Percentiles rank a stretch among this genome's conserved stretches.
Conservation (phyloP, 1,139 yeast genomes). For the Pneumocystis wakefieldiae region DNA sequence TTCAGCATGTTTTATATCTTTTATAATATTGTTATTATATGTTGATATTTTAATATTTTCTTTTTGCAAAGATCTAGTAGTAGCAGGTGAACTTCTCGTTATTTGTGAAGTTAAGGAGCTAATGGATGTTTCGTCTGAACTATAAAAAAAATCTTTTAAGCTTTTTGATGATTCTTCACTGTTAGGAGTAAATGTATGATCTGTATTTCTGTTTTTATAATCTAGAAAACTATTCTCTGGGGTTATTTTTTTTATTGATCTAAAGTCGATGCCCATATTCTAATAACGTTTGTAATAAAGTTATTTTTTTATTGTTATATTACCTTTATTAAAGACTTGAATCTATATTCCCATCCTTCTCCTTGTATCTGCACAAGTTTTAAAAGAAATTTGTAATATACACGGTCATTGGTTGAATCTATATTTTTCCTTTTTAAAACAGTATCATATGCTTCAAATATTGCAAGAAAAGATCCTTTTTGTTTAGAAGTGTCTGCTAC, state of each 20-base stretch:
- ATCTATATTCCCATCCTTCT: neutral
- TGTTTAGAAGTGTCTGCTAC: neutral
- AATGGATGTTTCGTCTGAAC: neutral
- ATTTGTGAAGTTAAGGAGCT: neutral
- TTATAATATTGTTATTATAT: neutral
- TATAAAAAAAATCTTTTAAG: neutral
- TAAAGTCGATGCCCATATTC: neutral
- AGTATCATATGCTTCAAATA: conserved; percentile 5
- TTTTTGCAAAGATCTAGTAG: neutral
- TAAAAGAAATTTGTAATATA: conserved; percentile 3
- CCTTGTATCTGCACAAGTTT: conserved; percentile 1
- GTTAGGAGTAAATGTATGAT: neutral
- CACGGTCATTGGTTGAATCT: conserved; percentile 2
- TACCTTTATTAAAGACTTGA: neutral
- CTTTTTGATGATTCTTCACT: neutral
- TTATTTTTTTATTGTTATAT: neutral
- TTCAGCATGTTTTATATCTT: neutral
- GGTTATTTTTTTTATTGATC: neutral
- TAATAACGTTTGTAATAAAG: neutral
- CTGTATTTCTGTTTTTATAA: neutral
- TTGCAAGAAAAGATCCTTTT: conserved; percentile 3
- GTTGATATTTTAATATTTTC: neutral
- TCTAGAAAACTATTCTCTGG: neutral
- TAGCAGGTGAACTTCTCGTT: neutral
- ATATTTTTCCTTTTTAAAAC: conserved; percentile 3